phyloP scores from a whole-genome alignment of 2,329 filamentous ascomycete genomes.

The Claviceps monticola region DNA sequence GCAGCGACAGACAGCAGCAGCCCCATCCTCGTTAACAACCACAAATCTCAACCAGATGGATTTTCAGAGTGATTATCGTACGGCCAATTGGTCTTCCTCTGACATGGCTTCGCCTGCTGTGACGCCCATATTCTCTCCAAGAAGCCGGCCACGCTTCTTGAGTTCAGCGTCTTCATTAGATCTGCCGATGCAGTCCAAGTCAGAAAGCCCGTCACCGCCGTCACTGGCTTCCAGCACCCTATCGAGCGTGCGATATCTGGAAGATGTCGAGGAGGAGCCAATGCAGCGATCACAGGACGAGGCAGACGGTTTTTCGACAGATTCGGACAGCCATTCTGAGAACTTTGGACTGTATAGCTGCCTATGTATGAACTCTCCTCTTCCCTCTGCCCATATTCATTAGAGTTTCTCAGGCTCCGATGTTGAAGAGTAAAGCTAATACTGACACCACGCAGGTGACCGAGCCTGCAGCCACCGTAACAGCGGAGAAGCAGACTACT shows the following conservation, averaged over 20 bases:
- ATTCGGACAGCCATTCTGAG: slow-evolving; percentile 15
- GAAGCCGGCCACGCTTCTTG: slow-evolving; percentile 49
- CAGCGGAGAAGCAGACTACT: slow-evolving; percentile 25
- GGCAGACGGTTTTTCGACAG: slow-evolving; percentile 10
- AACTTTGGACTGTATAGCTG: slow-evolving; percentile 46
- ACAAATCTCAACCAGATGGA: slow-evolving; percentile 21
- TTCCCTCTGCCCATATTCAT: neutral
- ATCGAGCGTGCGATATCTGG: slow-evolving; percentile 52
- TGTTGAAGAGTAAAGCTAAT: slow-evolving; percentile 8
- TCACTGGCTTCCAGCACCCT: slow-evolving; percentile 26
- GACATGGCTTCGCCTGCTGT: slow-evolving; percentile 51
- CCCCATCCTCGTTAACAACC: slow-evolving; percentile 16
- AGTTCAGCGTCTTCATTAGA: slow-evolving; percentile 72
- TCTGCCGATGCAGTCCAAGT: slow-evolving; percentile 27
- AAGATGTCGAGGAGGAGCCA: slow-evolving; percentile 76
- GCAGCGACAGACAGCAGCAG: slow-evolving; percentile 7
- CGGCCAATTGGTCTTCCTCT: slow-evolving; percentile 44
- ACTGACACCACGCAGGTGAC: slow-evolving; percentile 34
- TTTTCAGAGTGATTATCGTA: slow-evolving; percentile 27
- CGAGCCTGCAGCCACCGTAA: slow-evolving; percentile 45
- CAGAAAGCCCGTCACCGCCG: slow-evolving; percentile 11
- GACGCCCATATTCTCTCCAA: slow-evolving; percentile 55
- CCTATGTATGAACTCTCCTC: slow-evolving; percentile 47
- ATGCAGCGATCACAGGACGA: slow-evolving; percentile 56
- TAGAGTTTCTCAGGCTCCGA: neutral